phyloP scores from a whole-genome alignment of 164 flowering plant genomes.

The Tetracentron sinense region DNA sequence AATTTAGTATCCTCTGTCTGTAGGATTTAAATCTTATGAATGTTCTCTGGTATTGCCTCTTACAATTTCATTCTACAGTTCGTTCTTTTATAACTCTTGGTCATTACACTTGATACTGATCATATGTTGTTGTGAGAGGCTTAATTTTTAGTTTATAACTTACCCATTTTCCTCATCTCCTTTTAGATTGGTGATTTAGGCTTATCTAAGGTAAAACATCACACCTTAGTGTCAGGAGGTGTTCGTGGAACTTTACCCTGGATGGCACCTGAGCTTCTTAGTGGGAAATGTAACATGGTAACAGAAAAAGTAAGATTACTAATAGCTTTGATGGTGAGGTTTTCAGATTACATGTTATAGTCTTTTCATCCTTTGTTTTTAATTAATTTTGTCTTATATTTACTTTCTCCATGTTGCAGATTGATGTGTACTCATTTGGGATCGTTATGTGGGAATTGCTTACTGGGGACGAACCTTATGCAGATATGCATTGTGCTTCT shows the following conservation, averaged over 20 bases:
- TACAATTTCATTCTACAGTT: background rate
- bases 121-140: background rate
- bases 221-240: slow-evolving; percentile 93
- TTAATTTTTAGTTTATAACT: background rate
- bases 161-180: background rate
- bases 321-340: background rate
- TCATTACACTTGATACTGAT: background rate
- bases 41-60: background rate
- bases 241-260: slow-evolving; percentile 97
- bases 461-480: slow-evolving; percentile 94
- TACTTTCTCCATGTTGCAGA: slow-evolving; percentile 37
- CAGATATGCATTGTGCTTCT: slow-evolving; percentile 87
- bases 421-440: slow-evolving; percentile 94
- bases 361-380: background rate
- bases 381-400: background rate
- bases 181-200: slow-evolving; percentile 94
- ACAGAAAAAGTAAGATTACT: slow-evolving; percentile 70
- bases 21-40: background rate
- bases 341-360: background rate
- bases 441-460: slow-evolving; percentile 98
- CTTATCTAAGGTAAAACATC: slow-evolving; percentile 86
- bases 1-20: background rate
- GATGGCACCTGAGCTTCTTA: slow-evolving; percentile 98
- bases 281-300: slow-evolving; percentile 92
- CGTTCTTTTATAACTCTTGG: background rate